These are phyloP conservation scores for Citrus sp. DNA, from an alignment of 345 rosid genomes.

Conservation along the genomic window DNA sequence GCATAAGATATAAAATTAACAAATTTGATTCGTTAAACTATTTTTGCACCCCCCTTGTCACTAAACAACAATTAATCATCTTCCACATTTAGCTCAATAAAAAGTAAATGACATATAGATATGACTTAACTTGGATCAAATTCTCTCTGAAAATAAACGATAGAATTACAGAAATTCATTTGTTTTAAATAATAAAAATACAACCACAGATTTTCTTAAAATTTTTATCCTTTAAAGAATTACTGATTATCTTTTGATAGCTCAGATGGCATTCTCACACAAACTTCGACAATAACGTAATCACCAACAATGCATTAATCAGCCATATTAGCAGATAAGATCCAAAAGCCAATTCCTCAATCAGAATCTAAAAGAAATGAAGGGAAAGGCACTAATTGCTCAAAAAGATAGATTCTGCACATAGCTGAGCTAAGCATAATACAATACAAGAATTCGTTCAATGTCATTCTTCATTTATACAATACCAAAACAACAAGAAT, in stretches of 20 bases:
- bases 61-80: not conserved
- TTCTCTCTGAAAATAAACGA: not conserved
- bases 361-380: not conserved
- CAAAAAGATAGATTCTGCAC: not conserved
- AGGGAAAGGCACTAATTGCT: not conserved
- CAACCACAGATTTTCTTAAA: not conserved
- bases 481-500: not conserved
- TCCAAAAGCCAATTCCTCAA: slow-evolving; percentile 4
- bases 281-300: not conserved
- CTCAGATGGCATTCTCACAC: not conserved
- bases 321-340: not conserved
- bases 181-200: not conserved
- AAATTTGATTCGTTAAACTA: not conserved
- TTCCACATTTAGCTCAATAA: not conserved
- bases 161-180: not conserved
- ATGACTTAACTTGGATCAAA: not conserved
- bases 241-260: not conserved
- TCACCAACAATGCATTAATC: slow-evolving; percentile 11
- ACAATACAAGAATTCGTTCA: not conserved
- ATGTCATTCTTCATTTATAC: not conserved
- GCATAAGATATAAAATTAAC: not conserved
- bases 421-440: not conserved
- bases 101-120: not conserved
- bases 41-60: not conserved
- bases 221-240: not conserved